A percentile compares a stretch with the other conserved stretches of the same genome.
These are phyloP conservation scores for Coemansia sp. DNA, from an alignment of 192 early-diverging fungal species.

Conservation along the genomic window DNA sequence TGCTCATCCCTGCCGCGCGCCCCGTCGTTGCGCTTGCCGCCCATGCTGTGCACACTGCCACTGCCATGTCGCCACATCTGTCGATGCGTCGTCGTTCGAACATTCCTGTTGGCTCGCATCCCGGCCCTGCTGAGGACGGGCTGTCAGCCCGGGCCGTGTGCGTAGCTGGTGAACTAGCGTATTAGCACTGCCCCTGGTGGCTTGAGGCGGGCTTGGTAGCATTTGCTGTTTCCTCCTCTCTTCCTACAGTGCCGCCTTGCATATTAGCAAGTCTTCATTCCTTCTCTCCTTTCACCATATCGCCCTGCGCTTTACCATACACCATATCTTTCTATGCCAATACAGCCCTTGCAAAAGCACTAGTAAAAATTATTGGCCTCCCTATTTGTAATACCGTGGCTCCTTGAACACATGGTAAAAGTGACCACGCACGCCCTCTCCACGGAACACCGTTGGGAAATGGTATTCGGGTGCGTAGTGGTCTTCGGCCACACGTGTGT, in stretches of 20 bases:
- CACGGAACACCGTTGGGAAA: constrained; percentile 69
- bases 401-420: constrained; percentile 77
- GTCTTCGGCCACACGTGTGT: constrained; percentile 59
- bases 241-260: background rate
- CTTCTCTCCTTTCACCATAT: background rate
- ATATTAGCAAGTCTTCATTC: background rate
- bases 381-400: constrained; percentile 67
- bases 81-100: constrained; percentile 32
- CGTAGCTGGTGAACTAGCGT: constrained; percentile 20
- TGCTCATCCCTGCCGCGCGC: constrained; percentile 14
- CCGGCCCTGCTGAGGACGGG: constrained; percentile 12
- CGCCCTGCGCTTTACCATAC: no score
- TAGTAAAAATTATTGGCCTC: no score
- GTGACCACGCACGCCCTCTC: constrained; percentile 69
- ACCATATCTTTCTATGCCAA: no score
- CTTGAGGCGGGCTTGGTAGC: no score
- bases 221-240: background rate
- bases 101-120: constrained; percentile 36
- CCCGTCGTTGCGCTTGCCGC: constrained; percentile 31
- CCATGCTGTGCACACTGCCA: constrained; percentile 36
- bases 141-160: constrained; percentile 14
- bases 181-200: background rate
- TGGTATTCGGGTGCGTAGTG: constrained; percentile 56
- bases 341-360: no score
- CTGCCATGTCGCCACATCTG: constrained; percentile 32